Evolutionary conservation across 1,284 basidiomycete species (phyloP), one percentile per base, ranked within the genome.

Genomic region (Cutaneotrichosporon sp.): DNA sequence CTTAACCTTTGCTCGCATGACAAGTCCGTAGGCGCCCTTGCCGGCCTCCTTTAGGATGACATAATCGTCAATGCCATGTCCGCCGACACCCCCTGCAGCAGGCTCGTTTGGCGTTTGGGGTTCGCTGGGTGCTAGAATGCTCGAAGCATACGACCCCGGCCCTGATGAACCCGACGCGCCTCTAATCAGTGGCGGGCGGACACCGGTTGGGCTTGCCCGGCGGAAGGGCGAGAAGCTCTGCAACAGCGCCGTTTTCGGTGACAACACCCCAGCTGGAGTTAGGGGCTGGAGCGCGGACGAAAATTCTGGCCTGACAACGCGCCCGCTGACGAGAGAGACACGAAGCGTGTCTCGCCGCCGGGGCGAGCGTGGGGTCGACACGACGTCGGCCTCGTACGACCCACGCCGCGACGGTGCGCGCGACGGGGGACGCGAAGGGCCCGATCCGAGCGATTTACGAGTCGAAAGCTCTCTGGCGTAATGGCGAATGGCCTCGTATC

Each of bases 1-100:
- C 64, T 86, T 86, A 69, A 91, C 87, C 54, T 88, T 80, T 1
- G 85, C 94, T 49, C 89, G 82, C 76, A 96, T 93, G 24, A 98
- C 94, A 39, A 97, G 79, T 0, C 94, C 94, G 73, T 98, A 98
- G 12, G 94, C 94, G n/a, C 94, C 94, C 54, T 91, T 82, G 22
- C 94, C 91, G 19, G 93, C 87, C 67, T 96, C 90, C 45, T 81
- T 82, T 61, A 91, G 82, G 50, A 96, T 86, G 26, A 86, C 80
- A 65, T 75, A 75, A 52, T 75, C 72, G 31, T 71, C 70, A 33
- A 75, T 75, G 9, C 74, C 74, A 11, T 67, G 62, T 5, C 72
- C 74, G 24, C 74, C 74, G 1, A 68, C 59, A 20, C 72, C 74
- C 12, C 67, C 70, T 0, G 64, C 63, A 16, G 61, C 65, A 5